These are phyloP conservation scores for Coemansia sp. DNA, from an alignment of 192 early-diverging fungal genomes.

Conservation along the genomic window DNA sequence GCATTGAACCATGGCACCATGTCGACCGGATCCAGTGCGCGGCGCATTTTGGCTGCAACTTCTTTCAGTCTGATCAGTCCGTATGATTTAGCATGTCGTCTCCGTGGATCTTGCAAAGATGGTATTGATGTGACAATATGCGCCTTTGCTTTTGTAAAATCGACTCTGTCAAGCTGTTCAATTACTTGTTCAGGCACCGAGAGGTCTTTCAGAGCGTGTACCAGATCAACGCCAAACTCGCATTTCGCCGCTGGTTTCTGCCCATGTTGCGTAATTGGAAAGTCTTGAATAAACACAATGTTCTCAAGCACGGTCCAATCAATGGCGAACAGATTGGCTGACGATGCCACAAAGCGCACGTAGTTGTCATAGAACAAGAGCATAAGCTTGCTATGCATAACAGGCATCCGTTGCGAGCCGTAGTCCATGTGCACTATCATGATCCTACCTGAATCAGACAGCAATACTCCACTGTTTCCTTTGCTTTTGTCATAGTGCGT, in stretches of 20 bases:
- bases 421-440: constrained; percentile 54
- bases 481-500: constrained; percentile 15
- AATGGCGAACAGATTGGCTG: constrained; percentile 57
- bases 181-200: constrained; percentile 52
- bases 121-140: constrained; percentile 59
- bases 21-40: neutral
- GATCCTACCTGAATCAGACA: constrained; percentile 17
- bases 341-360: constrained; percentile 58
- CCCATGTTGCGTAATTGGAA: constrained; percentile 30
- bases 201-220: constrained; percentile 50
- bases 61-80: constrained; percentile 51
- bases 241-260: constrained; percentile 4
- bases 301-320: constrained; percentile 64
- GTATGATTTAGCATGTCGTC: constrained; percentile 34
- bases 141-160: constrained; percentile 55
- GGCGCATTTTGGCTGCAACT: constrained; percentile 25
- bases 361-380: constrained; percentile 57
- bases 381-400: constrained; percentile 67
- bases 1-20: constrained; percentile 3
- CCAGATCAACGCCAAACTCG: constrained; percentile 51
- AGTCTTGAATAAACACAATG: constrained; percentile 66
- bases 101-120: constrained; percentile 24
- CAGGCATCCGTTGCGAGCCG: constrained; percentile 41
- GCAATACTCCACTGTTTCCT: constrained; percentile 22
- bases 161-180: constrained; percentile 35